phyloP scores from a whole-genome alignment of 2,329 filamentous ascomycete species.

The Diaporthe helianthi region DNA sequence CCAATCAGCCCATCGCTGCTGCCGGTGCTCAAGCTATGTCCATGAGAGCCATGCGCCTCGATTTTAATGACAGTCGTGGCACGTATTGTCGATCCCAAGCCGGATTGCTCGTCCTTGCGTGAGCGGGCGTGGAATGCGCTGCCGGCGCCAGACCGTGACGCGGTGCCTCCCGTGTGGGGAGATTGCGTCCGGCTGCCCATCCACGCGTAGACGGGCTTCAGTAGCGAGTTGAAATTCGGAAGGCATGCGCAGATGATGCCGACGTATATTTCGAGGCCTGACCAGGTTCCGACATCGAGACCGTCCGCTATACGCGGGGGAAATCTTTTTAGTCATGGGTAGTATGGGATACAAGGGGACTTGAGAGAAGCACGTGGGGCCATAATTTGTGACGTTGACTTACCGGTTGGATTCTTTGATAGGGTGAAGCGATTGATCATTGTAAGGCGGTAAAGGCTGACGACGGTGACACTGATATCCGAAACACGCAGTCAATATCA shows the following conservation, averaged over 20 bases:
- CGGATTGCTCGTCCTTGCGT: not conserved
- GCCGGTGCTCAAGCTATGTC: not conserved
- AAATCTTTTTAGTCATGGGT: not conserved
- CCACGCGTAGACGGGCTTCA: slow-evolving; percentile 22
- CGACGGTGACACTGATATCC: not conserved
- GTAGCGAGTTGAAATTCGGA: slow-evolving; percentile 18
- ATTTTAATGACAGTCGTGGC: slow-evolving; percentile 21
- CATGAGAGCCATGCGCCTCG: slow-evolving; percentile 11
- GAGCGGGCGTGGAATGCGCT: not conserved
- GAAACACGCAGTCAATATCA: not conserved
- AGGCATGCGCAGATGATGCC: slow-evolving; percentile 29
- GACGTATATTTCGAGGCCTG: slow-evolving; percentile 18
- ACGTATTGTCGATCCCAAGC: not conserved
- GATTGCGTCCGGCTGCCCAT: not conserved
- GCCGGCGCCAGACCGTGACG: not conserved
- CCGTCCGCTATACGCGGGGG: not conserved
- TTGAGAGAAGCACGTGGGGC: too few relatives aligned
- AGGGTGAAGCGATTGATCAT: slow-evolving; percentile 13
- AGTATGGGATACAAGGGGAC: too few relatives aligned
- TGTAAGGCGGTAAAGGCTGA: slow-evolving; percentile 21
- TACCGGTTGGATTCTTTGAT: slow-evolving; percentile 20
- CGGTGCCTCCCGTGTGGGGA: not conserved
- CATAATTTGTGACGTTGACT: not conserved
- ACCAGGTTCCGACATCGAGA: slow-evolving; percentile 20
- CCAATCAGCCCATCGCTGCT: not conserved